These are phyloP conservation scores for Colletotrichum sojae DNA, from an alignment of 2,329 filamentous ascomycete species.

Conservation along the genomic window DNA sequence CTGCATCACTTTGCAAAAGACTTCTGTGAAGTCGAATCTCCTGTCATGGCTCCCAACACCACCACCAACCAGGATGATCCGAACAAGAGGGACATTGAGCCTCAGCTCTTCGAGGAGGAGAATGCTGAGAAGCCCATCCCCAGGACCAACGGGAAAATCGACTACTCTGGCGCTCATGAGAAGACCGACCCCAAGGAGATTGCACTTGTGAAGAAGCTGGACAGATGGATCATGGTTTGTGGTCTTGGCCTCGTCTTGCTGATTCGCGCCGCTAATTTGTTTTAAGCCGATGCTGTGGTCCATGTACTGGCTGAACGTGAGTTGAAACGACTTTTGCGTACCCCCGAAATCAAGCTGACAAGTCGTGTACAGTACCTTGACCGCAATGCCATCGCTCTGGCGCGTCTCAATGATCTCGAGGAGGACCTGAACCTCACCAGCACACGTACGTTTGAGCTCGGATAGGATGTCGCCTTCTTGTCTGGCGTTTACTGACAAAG, in stretches of 20 bases:
- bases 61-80: background rate
- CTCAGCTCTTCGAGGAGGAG: conserved; percentile 41
- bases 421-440: conserved; percentile 43
- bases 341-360: background rate
- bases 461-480: too few species aligned
- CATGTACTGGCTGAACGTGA: conserved; percentile 44
- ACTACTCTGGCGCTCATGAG: conserved; percentile 56
- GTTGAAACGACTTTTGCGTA: background rate
- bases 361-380: conserved; percentile 16
- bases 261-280: background rate
- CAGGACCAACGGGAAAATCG: conserved; percentile 42
- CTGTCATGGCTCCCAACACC: conserved; percentile 13
- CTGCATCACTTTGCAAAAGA: background rate
- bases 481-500: background rate
- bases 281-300: conserved; percentile 42
- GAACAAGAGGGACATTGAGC: conserved; percentile 30
- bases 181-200: conserved; percentile 59
- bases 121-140: conserved; percentile 42
- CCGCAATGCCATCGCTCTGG: conserved; percentile 42
- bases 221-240: conserved; percentile 55
- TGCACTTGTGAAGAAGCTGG: conserved; percentile 56
- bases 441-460: conserved; percentile 21
- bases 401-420: conserved; percentile 44
- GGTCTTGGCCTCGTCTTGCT: background rate
- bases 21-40: conserved; percentile 5